Evolutionary conservation across 768 basidiomycete genomes (phyloP).

Genomic region (Suillus bovinus): DNA sequence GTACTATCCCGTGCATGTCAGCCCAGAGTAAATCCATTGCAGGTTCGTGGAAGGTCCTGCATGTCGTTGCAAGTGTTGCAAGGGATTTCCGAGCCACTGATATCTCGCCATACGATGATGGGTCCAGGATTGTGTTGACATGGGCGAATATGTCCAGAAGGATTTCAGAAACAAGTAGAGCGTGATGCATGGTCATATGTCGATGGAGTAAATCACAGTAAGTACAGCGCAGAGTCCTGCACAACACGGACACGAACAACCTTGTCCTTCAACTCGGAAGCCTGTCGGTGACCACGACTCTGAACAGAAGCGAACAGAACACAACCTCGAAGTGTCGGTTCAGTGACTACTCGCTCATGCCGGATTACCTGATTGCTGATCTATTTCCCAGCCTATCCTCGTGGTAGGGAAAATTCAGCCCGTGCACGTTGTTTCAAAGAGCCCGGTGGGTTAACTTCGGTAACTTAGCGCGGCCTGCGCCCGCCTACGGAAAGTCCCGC

Average conservation of each 20-base stretch:
- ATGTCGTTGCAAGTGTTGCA: background rate
- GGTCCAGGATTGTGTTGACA: background rate
- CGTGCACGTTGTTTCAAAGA: background rate
- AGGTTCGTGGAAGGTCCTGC: background rate
- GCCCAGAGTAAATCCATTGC: conserved; percentile 1
- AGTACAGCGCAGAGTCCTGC: background rate
- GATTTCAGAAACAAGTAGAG: background rate
- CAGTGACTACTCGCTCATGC: background rate
- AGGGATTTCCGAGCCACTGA: background rate
- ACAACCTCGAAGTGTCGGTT: background rate
- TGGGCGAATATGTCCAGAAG: background rate
- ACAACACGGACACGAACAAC: background rate
- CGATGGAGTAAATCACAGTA: background rate
- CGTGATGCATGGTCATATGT: background rate
- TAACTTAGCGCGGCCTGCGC: background rate
- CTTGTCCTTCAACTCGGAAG: background rate
- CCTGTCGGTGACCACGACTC: background rate
- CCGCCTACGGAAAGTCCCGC: background rate
- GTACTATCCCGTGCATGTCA: background rate
- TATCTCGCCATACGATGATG: background rate
- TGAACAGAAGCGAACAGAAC: background rate
- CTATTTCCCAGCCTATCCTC: conserved; percentile 1
- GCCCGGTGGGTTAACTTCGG: too few relatives aligned
- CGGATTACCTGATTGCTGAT: background rate
- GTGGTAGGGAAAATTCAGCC: background rate